Conservation (phyloP, 2,329 filamentous ascomycete genomes). For the Blumeriella jaapii region DNA sequence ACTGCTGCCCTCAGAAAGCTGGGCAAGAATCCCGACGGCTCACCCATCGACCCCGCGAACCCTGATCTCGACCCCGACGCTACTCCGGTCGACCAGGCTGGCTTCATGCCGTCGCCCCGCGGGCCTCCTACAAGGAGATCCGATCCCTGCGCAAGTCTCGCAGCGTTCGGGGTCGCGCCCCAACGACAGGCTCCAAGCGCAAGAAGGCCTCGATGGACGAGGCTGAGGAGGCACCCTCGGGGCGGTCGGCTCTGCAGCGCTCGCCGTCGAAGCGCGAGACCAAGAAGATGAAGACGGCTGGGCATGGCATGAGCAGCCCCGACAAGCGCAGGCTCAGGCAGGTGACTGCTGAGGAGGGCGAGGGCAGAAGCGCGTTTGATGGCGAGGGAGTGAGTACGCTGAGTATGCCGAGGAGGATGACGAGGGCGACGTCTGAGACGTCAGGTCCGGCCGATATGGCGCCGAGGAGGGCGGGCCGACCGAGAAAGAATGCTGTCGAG, state of each 20-base stretch:
- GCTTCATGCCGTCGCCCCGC: constrained; percentile 5
- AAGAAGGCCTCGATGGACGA: constrained; percentile 3
- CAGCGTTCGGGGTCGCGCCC: not conserved
- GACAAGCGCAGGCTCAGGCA: not conserved
- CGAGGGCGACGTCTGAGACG: constrained; percentile 4
- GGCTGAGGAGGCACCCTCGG: not conserved
- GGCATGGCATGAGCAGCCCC: not conserved
- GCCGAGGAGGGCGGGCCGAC: constrained; percentile 1
- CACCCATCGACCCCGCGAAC: too few species aligned
- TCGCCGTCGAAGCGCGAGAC: not conserved
- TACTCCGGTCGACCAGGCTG: not conserved
- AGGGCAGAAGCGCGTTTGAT: constrained; percentile 1
- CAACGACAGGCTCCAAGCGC: constrained; percentile 2
- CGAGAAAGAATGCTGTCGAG: not conserved
- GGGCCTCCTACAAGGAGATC: not conserved
- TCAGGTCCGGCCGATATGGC: not conserved
- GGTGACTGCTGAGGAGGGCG: constrained; percentile 2
- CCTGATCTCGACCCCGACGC: not conserved
- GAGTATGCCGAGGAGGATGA: not conserved
- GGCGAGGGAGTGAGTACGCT: not conserved
- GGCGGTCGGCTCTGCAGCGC: not conserved
- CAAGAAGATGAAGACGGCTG: constrained; percentile 1
- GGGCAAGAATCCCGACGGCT: too few species aligned
- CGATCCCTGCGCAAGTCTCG: not conserved
- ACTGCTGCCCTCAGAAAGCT: too few species aligned